Evolutionary conservation across 352 stramenopile species (phyloP).

Genomic region (Ophiocytium majus): DNA sequence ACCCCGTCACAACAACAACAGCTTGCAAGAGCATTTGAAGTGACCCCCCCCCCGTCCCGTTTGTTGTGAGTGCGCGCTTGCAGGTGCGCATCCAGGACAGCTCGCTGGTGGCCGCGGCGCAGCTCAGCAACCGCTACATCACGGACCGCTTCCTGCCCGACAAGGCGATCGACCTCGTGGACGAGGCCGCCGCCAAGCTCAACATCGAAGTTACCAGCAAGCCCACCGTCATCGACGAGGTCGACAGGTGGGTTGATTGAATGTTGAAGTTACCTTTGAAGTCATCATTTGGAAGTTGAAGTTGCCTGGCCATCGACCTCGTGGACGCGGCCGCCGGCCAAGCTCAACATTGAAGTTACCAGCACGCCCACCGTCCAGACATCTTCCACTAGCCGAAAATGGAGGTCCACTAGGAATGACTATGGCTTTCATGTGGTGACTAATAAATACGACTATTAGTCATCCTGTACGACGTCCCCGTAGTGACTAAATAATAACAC

Average conservation of each 20-base stretch:
- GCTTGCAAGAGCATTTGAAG: too few relatives aligned
- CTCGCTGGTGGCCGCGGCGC: conserved; percentile 85
- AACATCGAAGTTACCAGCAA: conserved; percentile 71
- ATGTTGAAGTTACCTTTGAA: too few relatives aligned
- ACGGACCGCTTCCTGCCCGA: conserved; percentile 88
- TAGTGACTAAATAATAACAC: too few relatives aligned
- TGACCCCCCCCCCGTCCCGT: too few relatives aligned
- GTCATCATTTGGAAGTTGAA: too few relatives aligned
- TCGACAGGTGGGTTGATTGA: conserved; percentile 73
- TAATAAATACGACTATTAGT: too few relatives aligned
- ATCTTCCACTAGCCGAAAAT: too few relatives aligned
- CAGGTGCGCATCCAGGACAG: conserved; percentile 86
- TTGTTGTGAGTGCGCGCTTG: conserved; percentile 53
- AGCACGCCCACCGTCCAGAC: conserved; percentile 55
- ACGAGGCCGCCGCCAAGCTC: conserved; percentile 84
- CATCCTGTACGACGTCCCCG: too few relatives aligned
- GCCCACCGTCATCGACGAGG: conserved; percentile 76
- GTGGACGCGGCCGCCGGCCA: conserved; percentile 87
- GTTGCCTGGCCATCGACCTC: conserved; percentile 89
- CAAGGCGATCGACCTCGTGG: conserved; percentile 93
- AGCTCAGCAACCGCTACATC: conserved; percentile 87
- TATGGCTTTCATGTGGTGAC: too few relatives aligned
- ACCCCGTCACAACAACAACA: too few relatives aligned
- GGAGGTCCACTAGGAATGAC: too few relatives aligned
- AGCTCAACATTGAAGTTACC: conserved; percentile 75